Conservation (phyloP, 495 filamentous ascomycete genomes). For the Hypoxylon cercidicola region DNA sequence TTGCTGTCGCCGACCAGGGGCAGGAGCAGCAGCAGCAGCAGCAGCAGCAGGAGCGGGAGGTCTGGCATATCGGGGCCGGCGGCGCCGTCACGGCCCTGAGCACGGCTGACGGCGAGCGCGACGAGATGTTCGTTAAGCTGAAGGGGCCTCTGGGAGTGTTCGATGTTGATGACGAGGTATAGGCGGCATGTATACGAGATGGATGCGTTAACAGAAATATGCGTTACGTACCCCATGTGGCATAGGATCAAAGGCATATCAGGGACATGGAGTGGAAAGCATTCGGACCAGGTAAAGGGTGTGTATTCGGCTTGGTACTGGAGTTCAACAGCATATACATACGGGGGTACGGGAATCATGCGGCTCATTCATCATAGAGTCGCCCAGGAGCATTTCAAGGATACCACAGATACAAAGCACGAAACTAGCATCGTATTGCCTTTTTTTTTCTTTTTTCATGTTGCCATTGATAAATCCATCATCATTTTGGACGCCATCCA, state of each 20-base stretch:
- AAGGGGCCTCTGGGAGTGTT: conserved; percentile 70
- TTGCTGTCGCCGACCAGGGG: conserved; percentile 14
- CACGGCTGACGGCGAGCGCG: conserved; percentile 79
- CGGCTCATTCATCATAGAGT: conserved; percentile 41
- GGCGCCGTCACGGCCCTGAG: conserved; percentile 88
- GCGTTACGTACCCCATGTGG: neutral
- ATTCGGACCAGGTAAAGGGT: conserved; percentile 7
- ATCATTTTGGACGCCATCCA: conserved; percentile 1
- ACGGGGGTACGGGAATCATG: neutral
- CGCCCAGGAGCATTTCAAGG: conserved; percentile 6
- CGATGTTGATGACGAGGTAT: conserved; percentile 48
- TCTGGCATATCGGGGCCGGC: conserved; percentile 87
- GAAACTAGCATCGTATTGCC: conserved; percentile 1
- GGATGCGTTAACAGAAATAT: neutral
- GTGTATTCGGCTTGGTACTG: neutral
- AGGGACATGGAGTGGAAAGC: neutral
- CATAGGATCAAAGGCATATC: neutral
- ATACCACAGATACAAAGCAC: conserved; percentile 13
- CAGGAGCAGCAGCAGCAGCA: conserved; percentile 30
- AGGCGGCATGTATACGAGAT: conserved; percentile 3
- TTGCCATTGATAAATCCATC: conserved; percentile 14
- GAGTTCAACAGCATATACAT: neutral
- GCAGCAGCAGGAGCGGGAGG: conserved; percentile 49
- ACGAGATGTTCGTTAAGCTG: conserved; percentile 91
- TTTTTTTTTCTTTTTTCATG: neutral